phyloP scores from a whole-genome alignment of 495 filamentous ascomycete species.

The Penicillium mononematosum region DNA sequence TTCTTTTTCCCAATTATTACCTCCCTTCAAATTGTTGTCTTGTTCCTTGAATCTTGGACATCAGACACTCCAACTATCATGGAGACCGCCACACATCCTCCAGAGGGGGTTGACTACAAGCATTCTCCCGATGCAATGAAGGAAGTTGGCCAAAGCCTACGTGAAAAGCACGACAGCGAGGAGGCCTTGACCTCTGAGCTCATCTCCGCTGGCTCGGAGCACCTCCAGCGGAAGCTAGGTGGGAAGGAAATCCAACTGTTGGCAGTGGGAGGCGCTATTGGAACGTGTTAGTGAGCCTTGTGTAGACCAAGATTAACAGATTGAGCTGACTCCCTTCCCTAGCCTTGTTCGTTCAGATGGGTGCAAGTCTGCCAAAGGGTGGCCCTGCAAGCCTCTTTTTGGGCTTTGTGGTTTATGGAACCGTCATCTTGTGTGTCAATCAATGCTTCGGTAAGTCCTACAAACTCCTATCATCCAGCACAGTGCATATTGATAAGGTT shows the following conservation, averaged over 20 bases:
- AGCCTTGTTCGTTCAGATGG: constrained; percentile 72
- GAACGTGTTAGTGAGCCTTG: constrained; percentile 46
- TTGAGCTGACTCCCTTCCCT: neutral
- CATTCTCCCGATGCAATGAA: constrained; percentile 3
- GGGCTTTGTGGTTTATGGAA: constrained; percentile 56
- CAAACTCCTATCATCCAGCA: constrained; percentile 13
- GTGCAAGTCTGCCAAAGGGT: constrained; percentile 61
- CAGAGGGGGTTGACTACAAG: neutral
- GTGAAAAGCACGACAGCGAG: constrained; percentile 15
- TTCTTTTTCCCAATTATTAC: neutral
- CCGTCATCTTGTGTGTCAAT: constrained; percentile 32
- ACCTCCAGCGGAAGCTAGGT: constrained; percentile 53
- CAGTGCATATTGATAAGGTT: constrained; percentile 18
- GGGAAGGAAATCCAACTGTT: constrained; percentile 67
- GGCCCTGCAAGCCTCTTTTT: constrained; percentile 72
- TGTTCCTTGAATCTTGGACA: neutral
- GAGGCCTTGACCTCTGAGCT: constrained; percentile 15
- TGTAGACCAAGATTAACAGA: neutral
- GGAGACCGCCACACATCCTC: constrained; percentile 3
- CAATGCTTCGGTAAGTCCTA: constrained; percentile 54
- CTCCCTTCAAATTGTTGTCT: neutral
- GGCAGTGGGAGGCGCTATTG: constrained; percentile 70
- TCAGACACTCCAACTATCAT: neutral
- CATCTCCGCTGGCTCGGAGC: constrained; percentile 32
- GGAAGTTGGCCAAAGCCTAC: neutral